phyloP scores from a whole-genome alignment of 2,329 filamentous ascomycete species.

The Neonectria punicea region DNA sequence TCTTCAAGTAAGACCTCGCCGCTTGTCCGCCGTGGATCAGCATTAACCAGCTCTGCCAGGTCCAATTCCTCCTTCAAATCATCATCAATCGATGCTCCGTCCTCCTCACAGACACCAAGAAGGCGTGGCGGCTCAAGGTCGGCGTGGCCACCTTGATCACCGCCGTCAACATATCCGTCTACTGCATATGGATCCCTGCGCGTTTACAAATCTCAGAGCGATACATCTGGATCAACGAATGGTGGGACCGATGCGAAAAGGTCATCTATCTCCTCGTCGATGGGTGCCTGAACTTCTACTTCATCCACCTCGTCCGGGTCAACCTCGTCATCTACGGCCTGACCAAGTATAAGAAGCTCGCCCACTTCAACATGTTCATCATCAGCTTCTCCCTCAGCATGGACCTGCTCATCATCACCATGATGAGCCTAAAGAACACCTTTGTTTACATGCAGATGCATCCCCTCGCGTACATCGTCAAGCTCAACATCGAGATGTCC shows the following conservation, averaged over 20 bases:
- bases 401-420: constrained; percentile 42
- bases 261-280: constrained; percentile 44
- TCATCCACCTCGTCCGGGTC: constrained; percentile 37
- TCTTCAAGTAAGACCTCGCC: constrained; percentile 33
- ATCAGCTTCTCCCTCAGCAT: constrained; percentile 43
- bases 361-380: constrained; percentile 44
- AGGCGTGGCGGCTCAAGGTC: constrained; percentile 35
- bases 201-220: constrained; percentile 36
- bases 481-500: constrained; percentile 64
- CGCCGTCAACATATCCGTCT: constrained; percentile 42
- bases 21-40: not conserved
- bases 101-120: constrained; percentile 33
- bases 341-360: constrained; percentile 40
- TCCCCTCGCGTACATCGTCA: constrained; percentile 63
- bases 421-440: constrained; percentile 43
- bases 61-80: constrained; percentile 42
- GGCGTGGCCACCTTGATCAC: constrained; percentile 36
- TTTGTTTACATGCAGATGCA: constrained; percentile 60
- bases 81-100: constrained; percentile 42
- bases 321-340: constrained; percentile 38
- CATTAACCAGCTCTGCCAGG: constrained; percentile 13
- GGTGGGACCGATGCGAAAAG: constrained; percentile 45
- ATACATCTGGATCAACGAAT: constrained; percentile 40
- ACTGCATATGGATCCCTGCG: constrained; percentile 42
- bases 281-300: constrained; percentile 38